A percentile compares a stretch with the other conserved stretches of the same genome.
Conservation (phyloP, 1,284 basidiomycete species). For the Termitomyces sp. region DNA sequence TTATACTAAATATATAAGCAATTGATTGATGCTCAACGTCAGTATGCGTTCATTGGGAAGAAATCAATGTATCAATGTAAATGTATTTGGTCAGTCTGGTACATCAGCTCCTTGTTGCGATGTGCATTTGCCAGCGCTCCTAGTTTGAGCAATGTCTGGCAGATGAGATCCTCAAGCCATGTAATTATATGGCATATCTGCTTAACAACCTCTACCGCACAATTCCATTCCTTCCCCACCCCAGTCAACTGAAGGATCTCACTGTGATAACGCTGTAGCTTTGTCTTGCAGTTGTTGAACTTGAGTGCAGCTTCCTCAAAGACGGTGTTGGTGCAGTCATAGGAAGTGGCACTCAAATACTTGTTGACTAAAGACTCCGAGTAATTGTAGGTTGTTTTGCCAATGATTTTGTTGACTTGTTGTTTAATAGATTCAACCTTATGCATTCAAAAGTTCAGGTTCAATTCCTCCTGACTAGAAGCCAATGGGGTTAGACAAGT, state of each 20-base stretch:
- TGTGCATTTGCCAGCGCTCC: background rate
- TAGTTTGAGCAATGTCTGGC: background rate
- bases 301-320: background rate
- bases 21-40: no score
- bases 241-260: constrained; percentile 4
- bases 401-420: background rate
- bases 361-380: background rate
- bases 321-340: background rate
- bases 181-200: background rate
- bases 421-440: background rate
- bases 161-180: background rate
- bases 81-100: no score
- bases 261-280: background rate
- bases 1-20: no score
- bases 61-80: no score
- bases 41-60: no score
- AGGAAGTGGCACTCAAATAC: background rate
- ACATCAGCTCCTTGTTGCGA: background rate
- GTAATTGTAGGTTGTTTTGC: background rate
- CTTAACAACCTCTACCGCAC: background rate
- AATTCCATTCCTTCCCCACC: background rate
- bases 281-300: background rate
- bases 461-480: no score
- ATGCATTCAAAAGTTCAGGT: background rate
- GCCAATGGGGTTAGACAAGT: no score